Percentiles rank a stretch among this genome's conserved stretches.
Conservation (phyloP, 2,329 filamentous ascomycete genomes). For the Colletotrichum brevisporum region DNA sequence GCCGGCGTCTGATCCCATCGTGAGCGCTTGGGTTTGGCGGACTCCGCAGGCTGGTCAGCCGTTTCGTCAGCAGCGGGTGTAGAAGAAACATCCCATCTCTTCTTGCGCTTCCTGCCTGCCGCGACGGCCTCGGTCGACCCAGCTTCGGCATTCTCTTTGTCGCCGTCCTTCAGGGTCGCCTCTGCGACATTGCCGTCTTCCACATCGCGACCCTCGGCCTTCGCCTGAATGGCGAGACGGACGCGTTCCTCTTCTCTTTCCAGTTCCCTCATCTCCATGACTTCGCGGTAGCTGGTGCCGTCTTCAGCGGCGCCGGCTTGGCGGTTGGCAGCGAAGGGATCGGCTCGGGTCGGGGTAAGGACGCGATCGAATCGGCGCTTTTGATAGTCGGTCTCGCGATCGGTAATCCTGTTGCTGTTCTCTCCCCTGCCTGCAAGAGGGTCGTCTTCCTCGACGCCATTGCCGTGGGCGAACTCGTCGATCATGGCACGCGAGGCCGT, state of each 20-base stretch:
- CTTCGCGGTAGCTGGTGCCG: slow-evolving; percentile 86
- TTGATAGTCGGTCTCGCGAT: slow-evolving; percentile 97
- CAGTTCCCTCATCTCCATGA: slow-evolving; percentile 91
- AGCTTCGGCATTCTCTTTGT: slow-evolving; percentile 81
- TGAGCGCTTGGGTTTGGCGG: slow-evolving; percentile 80
- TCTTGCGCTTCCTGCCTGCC: slow-evolving; percentile 85
- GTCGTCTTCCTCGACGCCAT: slow-evolving; percentile 92
- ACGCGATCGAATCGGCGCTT: slow-evolving; percentile 92
- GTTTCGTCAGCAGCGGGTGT: slow-evolving; percentile 66
- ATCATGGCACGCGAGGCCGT: slow-evolving; percentile 93
- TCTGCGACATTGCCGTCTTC: slow-evolving; percentile 73
- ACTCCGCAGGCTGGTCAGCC: slow-evolving; percentile 63
- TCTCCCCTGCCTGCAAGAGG: slow-evolving; percentile 85
- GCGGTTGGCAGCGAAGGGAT: slow-evolving; percentile 85
- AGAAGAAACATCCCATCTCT: slow-evolving; percentile 90
- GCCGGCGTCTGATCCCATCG: slow-evolving; percentile 89
- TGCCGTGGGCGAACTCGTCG: slow-evolving; percentile 90
- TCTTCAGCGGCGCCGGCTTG: slow-evolving; percentile 77
- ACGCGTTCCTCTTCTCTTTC: slow-evolving; percentile 96
- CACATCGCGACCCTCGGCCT: slow-evolving; percentile 71
- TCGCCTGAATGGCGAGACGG: slow-evolving; percentile 82
- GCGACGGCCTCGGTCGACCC: slow-evolving; percentile 75
- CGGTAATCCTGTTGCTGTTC: slow-evolving; percentile 90
- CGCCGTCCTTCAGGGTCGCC: slow-evolving; percentile 80
- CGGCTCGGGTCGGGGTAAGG: slow-evolving; percentile 87